Base-by-base conservation (phyloP, 805 yeast genomes). In the Kodamaea restingae region DNA sequence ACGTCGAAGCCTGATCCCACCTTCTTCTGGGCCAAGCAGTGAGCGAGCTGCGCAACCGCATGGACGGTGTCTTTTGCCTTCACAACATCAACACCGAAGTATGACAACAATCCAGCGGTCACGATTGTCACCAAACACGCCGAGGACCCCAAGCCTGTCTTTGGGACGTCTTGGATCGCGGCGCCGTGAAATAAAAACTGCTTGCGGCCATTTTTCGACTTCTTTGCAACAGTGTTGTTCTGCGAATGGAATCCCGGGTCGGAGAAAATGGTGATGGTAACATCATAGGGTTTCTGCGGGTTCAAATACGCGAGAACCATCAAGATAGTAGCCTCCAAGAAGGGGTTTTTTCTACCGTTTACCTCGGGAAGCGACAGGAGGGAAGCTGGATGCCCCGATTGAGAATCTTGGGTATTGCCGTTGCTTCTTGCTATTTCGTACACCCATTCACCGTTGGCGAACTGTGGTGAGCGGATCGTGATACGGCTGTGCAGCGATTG, bases 1-100 rank as follows among this genome's bases (percentile, higher is more conserved):
- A 93, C 95, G 56, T 93, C 98, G 60, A 93, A 93, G 0, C 98
- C 98, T 3, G 96, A 88, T 0, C 98, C 98, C 18, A 93, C 81
- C 60, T 93, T 93, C 22, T 87, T 86, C 59, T 93, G 98, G 2
- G 98, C 98, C 41, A 78, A 73, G 58, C 96, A 90, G 59, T 93
- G 98, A 0, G 95, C 83, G 7, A 86, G 68, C 58, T 93, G 98
- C 0, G 96, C 78, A 18, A 88, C 61, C 51, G 88, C 91, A 58
- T 93, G 98, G 25, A 91, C 68, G n/a, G 58, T 44, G 4, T 60
- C 50, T 6, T 45, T 41, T 10, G 39, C 10, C 1, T 30, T 5
- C 18, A 48, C 40, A 10, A 45, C 46, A 6, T 39, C 41, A 7
- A 39, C 40, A 6, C 51, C 50, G 47, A 73, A 77, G 35, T 67